Percentiles rank a stretch among this genome's conserved stretches.
Evolutionary conservation across 2,329 filamentous ascomycete species (phyloP).

Genomic region (Cladophialophora yegresii): DNA sequence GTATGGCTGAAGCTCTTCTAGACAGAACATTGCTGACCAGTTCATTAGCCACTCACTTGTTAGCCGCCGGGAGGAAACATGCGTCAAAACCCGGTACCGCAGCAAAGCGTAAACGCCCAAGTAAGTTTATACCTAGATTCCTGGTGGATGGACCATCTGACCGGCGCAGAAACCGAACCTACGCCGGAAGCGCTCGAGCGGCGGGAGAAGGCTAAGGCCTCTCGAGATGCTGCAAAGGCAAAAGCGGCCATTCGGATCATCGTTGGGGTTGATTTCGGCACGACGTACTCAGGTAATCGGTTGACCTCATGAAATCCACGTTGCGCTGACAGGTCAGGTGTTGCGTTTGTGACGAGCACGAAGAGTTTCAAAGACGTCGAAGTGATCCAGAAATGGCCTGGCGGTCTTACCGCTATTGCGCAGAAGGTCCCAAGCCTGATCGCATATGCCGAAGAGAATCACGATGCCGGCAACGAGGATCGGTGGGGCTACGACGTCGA

Average conservation of each 20-base stretch:
- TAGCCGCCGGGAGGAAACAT: background rate
- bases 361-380: background rate
- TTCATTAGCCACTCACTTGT: too few relatives aligned
- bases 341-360: background rate
- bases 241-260: background rate
- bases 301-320: background rate
- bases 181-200: background rate
- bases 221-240: background rate
- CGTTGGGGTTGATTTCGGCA: background rate
- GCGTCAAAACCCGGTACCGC: background rate
- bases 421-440: constrained; percentile 10
- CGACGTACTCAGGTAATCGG: background rate
- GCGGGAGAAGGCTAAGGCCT: background rate
- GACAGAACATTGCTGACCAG: too few relatives aligned
- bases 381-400: background rate
- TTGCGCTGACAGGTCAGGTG: background rate
- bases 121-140: too few relatives aligned
- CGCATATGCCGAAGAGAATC: constrained; percentile 7
- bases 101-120: background rate
- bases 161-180: background rate
- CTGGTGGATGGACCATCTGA: background rate
- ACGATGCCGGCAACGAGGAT: constrained; percentile 3
- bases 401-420: background rate
- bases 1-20: too few relatives aligned
- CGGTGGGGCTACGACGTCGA: constrained; percentile 3